Conservation (phyloP, 108 stramenopile species). For the Fragilariopsis cylindrus region DNA sequence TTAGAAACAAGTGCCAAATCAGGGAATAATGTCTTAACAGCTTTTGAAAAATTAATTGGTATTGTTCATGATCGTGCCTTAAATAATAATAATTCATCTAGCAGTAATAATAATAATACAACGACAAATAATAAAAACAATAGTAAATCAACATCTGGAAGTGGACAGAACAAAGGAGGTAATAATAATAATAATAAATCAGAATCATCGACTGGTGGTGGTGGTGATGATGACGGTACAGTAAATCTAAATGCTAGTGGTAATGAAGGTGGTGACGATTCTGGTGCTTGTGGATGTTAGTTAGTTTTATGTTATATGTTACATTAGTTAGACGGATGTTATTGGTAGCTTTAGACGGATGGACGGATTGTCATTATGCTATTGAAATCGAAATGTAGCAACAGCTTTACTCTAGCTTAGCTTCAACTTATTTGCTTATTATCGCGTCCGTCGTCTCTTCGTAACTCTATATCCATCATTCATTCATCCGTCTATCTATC, state of each 20-base stretch:
- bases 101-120: slow-evolving; percentile 52
- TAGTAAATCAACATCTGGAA: neutral
- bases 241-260: slow-evolving; percentile 48
- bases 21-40: slow-evolving; percentile 76
- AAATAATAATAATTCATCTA: slow-evolving; percentile 44
- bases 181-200: neutral
- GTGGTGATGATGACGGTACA: slow-evolving; percentile 14
- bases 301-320: neutral
- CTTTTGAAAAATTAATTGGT: slow-evolving; percentile 86
- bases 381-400: neutral
- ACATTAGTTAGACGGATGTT: neutral
- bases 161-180: neutral
- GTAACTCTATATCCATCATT: too few relatives aligned
- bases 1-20: slow-evolving; percentile 66
- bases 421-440: too few relatives aligned
- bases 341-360: too few relatives aligned
- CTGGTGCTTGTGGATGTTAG: slow-evolving; percentile 63
- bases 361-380: too few relatives aligned
- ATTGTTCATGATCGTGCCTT: slow-evolving; percentile 85
- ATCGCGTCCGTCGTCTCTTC: neutral
- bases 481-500: too few relatives aligned
- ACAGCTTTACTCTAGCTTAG: neutral
- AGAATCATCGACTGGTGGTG: neutral
- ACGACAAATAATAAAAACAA: slow-evolving; percentile 15
- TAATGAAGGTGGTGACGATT: slow-evolving; percentile 18